Conservation (phyloP, 2,329 filamentous ascomycete species). For the Berkeleyomyces rouxiae region DNA sequence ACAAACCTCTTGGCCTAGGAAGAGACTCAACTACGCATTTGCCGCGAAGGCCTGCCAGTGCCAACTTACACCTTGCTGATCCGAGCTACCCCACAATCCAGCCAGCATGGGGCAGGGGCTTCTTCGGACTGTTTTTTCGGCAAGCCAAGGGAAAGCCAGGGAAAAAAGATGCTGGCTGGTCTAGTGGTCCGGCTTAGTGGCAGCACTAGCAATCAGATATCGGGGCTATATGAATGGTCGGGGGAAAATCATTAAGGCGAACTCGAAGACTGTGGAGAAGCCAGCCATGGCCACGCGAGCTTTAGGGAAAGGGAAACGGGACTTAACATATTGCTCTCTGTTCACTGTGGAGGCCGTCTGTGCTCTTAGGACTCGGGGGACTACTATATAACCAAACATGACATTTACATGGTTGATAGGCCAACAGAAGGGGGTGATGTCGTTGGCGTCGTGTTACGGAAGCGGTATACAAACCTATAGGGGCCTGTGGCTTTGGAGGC, state of each 20-base stretch:
- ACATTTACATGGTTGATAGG: background rate
- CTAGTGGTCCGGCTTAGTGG: background rate
- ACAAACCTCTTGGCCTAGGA: background rate
- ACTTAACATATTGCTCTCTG: background rate
- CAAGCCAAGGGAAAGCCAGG: background rate
- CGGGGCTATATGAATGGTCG: background rate
- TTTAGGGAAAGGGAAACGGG: background rate
- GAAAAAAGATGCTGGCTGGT: background rate
- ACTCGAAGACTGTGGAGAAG: background rate
- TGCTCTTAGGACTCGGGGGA: background rate
- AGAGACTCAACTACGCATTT: background rate
- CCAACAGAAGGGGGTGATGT: background rate
- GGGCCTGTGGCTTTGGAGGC: background rate
- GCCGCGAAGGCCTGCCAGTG: background rate
- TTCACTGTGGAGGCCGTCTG: background rate
- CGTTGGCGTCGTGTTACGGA: background rate
- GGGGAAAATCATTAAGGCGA: slow-evolving; percentile 2
- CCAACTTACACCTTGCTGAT: background rate
- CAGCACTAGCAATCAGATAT: background rate
- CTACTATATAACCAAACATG: background rate
- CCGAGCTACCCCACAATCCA: background rate
- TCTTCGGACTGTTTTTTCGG: background rate
- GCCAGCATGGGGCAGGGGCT: background rate
- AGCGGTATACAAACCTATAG: background rate
- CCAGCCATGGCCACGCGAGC: background rate